Evolutionary conservation across 768 basidiomycete genomes (phyloP).

Genomic region (Mycena latifolia): DNA sequence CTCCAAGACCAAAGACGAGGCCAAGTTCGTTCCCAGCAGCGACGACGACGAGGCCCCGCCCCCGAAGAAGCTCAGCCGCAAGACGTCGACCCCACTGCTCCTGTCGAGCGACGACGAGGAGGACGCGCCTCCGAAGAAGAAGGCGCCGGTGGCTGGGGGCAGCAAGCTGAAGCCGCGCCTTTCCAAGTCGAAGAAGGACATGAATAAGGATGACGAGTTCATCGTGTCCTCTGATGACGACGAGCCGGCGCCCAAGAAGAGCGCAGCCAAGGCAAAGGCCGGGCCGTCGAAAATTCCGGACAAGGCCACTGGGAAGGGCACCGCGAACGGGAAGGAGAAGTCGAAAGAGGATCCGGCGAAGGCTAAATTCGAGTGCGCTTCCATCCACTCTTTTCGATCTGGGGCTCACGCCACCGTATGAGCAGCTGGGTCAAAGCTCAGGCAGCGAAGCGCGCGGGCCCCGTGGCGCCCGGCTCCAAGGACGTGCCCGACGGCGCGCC

Average conservation of each 20-base stretch:
- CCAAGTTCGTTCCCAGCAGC: conserved; percentile 8
- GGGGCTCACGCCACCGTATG: neutral
- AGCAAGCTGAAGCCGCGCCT: conserved; percentile 36
- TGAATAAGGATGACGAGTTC: conserved; percentile 45
- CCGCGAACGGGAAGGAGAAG: conserved; percentile 26
- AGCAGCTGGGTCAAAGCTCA: conserved; percentile 63
- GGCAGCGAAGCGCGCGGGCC: conserved; percentile 73
- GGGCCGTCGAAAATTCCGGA: conserved; percentile 24
- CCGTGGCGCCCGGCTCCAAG: conserved; percentile 75
- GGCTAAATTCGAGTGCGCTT: conserved; percentile 42
- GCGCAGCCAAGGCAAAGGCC: conserved; percentile 25
- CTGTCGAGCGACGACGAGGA: conserved; percentile 36
- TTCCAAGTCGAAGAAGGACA: conserved; percentile 38
- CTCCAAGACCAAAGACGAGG: conserved; percentile 22
- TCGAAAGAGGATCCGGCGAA: conserved; percentile 32
- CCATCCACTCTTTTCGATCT: neutral
- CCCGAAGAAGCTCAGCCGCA: conserved; percentile 39
- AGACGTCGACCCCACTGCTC: conserved; percentile 23
- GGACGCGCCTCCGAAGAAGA: conserved; percentile 46
- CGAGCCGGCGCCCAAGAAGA: conserved; percentile 38
- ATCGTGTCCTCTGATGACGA: conserved; percentile 45
- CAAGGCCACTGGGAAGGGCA: conserved; percentile 35
- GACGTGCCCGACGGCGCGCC: conserved; percentile 78
- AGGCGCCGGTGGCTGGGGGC: no score
- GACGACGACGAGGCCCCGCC: conserved; percentile 41